Percentiles rank a stretch among this genome's conserved stretches.
Conservation (phyloP, 192 early-diverging fungal species). For the Coemansia sp. region DNA sequence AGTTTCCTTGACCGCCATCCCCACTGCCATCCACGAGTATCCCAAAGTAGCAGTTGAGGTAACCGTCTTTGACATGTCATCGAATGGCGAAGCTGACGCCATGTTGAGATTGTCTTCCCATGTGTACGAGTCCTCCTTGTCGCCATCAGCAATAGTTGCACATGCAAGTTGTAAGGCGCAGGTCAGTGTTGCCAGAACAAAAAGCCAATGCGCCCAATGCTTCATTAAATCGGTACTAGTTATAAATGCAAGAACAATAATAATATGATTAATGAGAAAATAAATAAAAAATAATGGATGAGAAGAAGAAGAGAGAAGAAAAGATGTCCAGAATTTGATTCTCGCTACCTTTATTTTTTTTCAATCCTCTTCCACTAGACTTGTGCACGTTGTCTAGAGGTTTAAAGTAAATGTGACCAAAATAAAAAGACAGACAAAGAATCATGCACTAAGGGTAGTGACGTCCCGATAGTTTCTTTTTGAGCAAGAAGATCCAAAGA, state of each 20-base stretch:
- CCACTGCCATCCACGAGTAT: neutral
- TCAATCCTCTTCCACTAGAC: neutral
- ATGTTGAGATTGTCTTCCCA: neutral
- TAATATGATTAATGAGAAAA: neutral
- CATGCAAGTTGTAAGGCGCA: neutral
- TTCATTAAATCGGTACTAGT: neutral
- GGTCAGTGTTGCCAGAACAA: neutral
- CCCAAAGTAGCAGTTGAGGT: neutral
- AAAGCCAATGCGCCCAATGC: neutral
- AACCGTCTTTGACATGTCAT: neutral
- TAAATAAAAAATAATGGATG: neutral
- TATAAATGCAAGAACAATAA: neutral
- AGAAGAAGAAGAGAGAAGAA: neutral
- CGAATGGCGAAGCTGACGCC: neutral
- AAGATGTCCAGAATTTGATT: neutral
- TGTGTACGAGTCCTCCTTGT: neutral
- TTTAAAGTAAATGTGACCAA: neutral
- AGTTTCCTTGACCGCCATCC: conserved; percentile 4
- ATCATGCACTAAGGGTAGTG: neutral
- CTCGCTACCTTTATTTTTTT: neutral
- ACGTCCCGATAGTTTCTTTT: neutral
- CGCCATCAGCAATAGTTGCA: neutral
- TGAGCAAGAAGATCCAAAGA: neutral
- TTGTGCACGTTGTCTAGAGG: neutral
- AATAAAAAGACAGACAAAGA: neutral